phyloP scores from a whole-genome alignment of 164 flowering plant species.

The Vitis labrusca region DNA sequence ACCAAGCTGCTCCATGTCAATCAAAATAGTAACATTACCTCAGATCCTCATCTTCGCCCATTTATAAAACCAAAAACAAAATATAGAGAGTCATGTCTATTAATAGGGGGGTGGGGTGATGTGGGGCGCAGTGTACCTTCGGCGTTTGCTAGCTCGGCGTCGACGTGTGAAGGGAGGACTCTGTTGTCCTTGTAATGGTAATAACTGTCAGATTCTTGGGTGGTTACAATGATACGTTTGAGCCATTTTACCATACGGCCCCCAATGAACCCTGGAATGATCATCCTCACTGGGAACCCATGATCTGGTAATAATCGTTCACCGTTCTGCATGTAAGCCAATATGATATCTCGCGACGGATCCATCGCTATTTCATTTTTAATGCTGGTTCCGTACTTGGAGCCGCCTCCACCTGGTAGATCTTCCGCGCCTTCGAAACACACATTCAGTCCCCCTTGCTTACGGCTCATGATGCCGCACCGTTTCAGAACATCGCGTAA shows the following conservation, averaged over 20 bases:
- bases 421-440: constrained; percentile 97
- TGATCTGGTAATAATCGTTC: constrained; percentile 77
- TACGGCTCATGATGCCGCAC: constrained; percentile 59
- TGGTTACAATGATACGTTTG: constrained; percentile 68
- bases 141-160: constrained; percentile 85
- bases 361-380: constrained; percentile 76
- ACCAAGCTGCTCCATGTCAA: constrained; percentile 69
- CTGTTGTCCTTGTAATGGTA: constrained; percentile 85
- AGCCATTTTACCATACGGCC: constrained; percentile 99
- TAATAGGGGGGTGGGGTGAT: not conserved
- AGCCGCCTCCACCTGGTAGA: constrained; percentile 94
- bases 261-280: constrained; percentile 93
- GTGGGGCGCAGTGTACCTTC: constrained; percentile 49
- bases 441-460: constrained; percentile 66
- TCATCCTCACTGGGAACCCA: constrained; percentile 85
- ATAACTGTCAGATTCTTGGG: constrained; percentile 62
- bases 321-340: constrained; percentile 97
- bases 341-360: constrained; percentile 68
- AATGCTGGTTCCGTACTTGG: constrained; percentile 88
- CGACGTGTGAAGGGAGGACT: constrained; percentile 90
- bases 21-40: not conserved
- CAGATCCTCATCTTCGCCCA: too few relatives aligned
- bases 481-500: constrained; percentile 59
- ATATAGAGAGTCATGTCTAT: too few relatives aligned
- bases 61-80: too few relatives aligned